Evolutionary conservation across 164 flowering plant species (phyloP).

Genomic region (Vitis rotundifolia): DNA sequence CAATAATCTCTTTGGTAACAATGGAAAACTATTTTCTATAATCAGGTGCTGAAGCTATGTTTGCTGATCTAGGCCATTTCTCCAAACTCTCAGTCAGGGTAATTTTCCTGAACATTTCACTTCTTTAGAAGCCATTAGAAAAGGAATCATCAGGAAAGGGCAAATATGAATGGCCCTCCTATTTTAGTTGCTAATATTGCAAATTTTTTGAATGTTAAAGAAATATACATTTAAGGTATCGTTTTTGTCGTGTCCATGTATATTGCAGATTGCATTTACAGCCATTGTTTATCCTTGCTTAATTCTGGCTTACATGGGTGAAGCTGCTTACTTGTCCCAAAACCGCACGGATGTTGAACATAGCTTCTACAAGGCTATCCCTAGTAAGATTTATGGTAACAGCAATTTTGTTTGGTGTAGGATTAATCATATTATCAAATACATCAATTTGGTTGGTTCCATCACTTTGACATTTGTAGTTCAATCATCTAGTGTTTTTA

Average conservation of each 20-base stretch:
- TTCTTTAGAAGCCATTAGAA: no score
- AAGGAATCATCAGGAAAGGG: no score
- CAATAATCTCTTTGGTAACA: neutral
- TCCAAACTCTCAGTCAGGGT: constrained; percentile 58
- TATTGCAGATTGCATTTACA: neutral
- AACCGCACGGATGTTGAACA: neutral
- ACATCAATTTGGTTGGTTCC: no score
- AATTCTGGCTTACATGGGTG: constrained; percentile 1
- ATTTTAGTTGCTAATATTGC: no score
- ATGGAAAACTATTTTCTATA: neutral
- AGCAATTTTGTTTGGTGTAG: no score
- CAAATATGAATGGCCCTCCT: no score
- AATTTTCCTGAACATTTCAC: neutral
- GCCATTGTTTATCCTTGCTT: neutral
- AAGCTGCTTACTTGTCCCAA: neutral
- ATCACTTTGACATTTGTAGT: no score
- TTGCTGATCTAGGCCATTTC: constrained; percentile 81
- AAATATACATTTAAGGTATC: no score
- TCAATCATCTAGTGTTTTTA: no score
- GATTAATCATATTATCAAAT: no score
- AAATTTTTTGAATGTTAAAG: no score
- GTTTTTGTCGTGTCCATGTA: neutral
- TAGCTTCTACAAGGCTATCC: neutral
- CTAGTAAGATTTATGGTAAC: neutral
- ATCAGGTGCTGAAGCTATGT: constrained; percentile 84